A percentile compares a stretch with the other conserved stretches of the same genome.
These are phyloP conservation scores for Penicillium paradoxum DNA, from an alignment of 495 filamentous ascomycete species.

Conservation along the genomic window DNA sequence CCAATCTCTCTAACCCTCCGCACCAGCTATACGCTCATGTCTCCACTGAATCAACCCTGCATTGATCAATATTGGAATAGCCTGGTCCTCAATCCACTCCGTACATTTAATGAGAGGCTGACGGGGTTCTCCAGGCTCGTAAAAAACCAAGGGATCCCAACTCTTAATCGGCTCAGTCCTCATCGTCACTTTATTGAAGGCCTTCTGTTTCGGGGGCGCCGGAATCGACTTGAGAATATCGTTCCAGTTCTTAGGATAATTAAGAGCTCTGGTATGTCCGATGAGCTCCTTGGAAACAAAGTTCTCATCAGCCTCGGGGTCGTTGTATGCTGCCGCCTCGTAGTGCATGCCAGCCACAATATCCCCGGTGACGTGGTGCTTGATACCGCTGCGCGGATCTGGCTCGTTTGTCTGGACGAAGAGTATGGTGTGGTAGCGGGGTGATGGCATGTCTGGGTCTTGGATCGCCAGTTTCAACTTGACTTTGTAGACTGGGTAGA, in stretches of 20 bases:
- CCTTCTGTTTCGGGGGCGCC: constrained; percentile 18
- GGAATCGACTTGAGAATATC: constrained; percentile 1
- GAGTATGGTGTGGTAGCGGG: constrained; percentile 25
- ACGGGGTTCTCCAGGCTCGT: constrained; percentile 18
- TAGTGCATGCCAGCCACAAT: constrained; percentile 28
- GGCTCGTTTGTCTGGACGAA: constrained; percentile 24
- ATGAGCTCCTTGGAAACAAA: constrained; percentile 17
- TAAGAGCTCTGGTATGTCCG: constrained; percentile 10
- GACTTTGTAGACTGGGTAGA: constrained; percentile 21
- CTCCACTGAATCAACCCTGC: constrained; percentile 10
- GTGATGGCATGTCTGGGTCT: constrained; percentile 20
- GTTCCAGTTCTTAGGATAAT: constrained; percentile 10
- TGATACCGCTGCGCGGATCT: constrained; percentile 11
- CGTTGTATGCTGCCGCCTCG: background rate
- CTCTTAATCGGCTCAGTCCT: constrained; percentile 21
- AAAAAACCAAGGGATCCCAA: constrained; percentile 17
- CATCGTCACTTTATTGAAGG: constrained; percentile 22
- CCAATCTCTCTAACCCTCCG: background rate
- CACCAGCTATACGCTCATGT: background rate
- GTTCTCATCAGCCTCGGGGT: constrained; percentile 13
- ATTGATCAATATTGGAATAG: constrained; percentile 16
- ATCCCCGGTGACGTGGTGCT: constrained; percentile 30
- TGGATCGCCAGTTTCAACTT: constrained; percentile 18
- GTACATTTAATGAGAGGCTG: constrained; percentile 24
- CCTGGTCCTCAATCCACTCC: constrained; percentile 26